Base-by-base conservation (phyloP, 495 filamentous ascomycete genomes). In the Hypoxylon crocopeplum region DNA sequence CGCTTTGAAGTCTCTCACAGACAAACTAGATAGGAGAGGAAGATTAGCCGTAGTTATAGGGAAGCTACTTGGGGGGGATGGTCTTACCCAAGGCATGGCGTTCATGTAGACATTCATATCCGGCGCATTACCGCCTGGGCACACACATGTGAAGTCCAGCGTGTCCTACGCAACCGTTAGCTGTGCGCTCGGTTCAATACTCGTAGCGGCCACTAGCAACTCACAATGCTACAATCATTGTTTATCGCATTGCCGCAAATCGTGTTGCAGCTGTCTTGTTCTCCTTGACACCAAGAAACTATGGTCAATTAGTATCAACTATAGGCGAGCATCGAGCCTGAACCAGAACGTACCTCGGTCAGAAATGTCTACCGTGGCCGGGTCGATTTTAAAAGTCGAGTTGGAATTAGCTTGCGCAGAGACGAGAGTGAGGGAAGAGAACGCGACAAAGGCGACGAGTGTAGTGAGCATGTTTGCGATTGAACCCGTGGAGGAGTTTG, bases 241-340 rank as follows among this genome's bases (percentile, higher is more conserved):
- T 19, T 13, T 10, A 56, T 25, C 27, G 38, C 51, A 2, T 45
- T 37, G 27, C 64, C 67, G 55, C 74, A 77, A 42, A 77, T 37
- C 15, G 69, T 72, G 15, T 41, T 45, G 61, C 74, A 77, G 33
- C 62, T 70, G 27, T 71, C 65, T 27, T 48, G 36, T 48, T 77
- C 51, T 42, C 54, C 69, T 29, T 46, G 16, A 42, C 74, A 77
- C 74, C 74, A 77, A 41, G 61, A 37, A 22, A 69, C 74, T 77
- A 47, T 16, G 15, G 15, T n/a, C 17, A 39, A 44, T 62, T 24
- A 67, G 56, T 37, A 59, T 36, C 29, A 29, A 21, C 12, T 10
- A 29, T 29, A 12, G n/a, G n/a, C n/a, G n/a, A 16, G 30, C 38
- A 44, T 33, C 10, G 29, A 2, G 3, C 34, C 19, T 19, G 5